These are phyloP conservation scores for Fragaria ananassa DNA, from an alignment of 306 rosid genomes.

Conservation along the genomic window DNA sequence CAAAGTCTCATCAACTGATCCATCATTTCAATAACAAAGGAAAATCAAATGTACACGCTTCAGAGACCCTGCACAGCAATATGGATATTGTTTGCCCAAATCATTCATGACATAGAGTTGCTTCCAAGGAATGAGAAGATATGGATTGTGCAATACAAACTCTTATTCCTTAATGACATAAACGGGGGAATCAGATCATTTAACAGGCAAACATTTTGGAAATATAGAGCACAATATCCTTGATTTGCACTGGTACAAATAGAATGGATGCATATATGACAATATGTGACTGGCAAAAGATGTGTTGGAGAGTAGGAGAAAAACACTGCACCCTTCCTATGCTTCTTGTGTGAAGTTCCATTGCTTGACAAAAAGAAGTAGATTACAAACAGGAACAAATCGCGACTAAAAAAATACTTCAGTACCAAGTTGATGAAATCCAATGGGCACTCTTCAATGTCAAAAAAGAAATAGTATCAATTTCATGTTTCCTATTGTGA, in stretches of 20 bases:
- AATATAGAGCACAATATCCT: background rate
- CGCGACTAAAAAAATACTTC: background rate
- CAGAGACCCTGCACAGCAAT: background rate
- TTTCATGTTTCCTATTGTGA: slow-evolving; percentile 26
- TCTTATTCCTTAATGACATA: background rate
- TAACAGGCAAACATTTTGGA: background rate
- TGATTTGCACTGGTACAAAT: background rate
- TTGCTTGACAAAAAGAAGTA: background rate
- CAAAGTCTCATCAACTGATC: background rate
- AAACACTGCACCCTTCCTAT: background rate
- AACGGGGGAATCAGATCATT: background rate
- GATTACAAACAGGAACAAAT: background rate
- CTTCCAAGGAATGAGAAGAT: background rate
- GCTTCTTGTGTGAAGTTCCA: background rate
- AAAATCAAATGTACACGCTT: background rate
- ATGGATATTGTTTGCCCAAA: background rate
- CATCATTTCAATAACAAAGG: background rate
- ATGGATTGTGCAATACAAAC: background rate
- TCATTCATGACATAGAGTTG: background rate
- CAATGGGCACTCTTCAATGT: slow-evolving; percentile 2
- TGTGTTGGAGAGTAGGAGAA: background rate
- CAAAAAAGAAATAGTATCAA: slow-evolving; percentile 14
- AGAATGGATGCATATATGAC: background rate
- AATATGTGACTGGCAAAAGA: background rate
- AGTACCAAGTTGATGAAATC: background rate